Percentiles rank a stretch among this genome's conserved stretches.
Evolutionary conservation across 306 rosid species (phyloP).

Genomic region (Elaeagnus macrophylla): DNA sequence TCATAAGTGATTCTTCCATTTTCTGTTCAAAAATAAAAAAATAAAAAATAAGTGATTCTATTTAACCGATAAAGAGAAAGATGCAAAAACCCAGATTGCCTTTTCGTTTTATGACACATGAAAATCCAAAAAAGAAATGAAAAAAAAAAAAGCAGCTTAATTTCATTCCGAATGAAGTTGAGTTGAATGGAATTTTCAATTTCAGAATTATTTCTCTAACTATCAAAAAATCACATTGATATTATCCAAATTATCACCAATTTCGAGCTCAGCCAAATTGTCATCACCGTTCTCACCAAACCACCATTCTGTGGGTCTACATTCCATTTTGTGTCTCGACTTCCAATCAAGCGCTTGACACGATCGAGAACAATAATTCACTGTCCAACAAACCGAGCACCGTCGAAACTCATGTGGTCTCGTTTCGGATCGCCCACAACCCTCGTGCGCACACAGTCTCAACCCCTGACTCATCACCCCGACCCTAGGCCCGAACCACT

Average conservation of each 20-base stretch:
- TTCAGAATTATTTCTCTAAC: too few species aligned
- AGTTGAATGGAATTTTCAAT: too few species aligned
- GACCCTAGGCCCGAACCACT: constrained; percentile 56
- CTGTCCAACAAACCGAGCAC: constrained; percentile 78
- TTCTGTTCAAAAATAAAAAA: too few species aligned
- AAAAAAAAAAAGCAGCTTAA: too few species aligned
- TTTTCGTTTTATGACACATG: too few species aligned
- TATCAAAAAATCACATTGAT: too few species aligned
- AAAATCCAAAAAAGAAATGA: too few species aligned
- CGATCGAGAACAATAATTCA: constrained; percentile 76
- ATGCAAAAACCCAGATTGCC: too few species aligned
- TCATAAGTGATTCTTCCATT: too few species aligned
- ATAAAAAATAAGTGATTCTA: too few species aligned
- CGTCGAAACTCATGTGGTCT: constrained; percentile 77
- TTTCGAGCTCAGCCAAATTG: constrained; percentile 11
- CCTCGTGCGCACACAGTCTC: constrained; percentile 52
- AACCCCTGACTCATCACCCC: constrained; percentile 24
- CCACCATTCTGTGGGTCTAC: constrained; percentile 34
- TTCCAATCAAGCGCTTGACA: constrained; percentile 93
- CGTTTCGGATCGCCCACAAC: constrained; percentile 78
- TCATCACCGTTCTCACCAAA: constrained; percentile 20
- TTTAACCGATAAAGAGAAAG: too few species aligned
- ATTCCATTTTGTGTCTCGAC: constrained; percentile 49
- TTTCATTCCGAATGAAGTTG: too few species aligned
- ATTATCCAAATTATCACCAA: neutral